Evolutionary conservation across 495 filamentous ascomycete species (phyloP).

Genomic region (Neurospora discreta): DNA sequence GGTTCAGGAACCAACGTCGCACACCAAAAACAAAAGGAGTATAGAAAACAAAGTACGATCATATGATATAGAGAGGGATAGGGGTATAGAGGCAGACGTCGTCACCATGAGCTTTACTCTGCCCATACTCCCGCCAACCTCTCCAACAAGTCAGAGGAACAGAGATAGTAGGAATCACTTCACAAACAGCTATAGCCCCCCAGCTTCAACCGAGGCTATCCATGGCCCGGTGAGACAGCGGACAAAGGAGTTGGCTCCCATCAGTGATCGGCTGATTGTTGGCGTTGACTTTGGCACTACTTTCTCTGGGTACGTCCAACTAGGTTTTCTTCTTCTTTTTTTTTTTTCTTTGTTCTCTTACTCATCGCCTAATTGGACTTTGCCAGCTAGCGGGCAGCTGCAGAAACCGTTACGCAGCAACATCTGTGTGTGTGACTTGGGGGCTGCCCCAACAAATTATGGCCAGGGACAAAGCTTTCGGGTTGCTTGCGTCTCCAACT

Average conservation of each 20-base stretch:
- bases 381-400: constrained; percentile 1
- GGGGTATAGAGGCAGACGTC: not conserved
- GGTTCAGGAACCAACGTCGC: not conserved
- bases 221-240: constrained; percentile 43
- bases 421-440: not conserved
- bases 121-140: constrained; percentile 28
- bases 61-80: constrained; percentile 5
- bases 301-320: constrained; percentile 48
- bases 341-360: not conserved
- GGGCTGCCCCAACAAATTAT: not conserved
- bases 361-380: not conserved
- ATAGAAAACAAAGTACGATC: not conserved
- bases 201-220: constrained; percentile 42
- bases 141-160: constrained; percentile 33
- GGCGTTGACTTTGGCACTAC: constrained; percentile 64
- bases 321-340: not conserved
- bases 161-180: constrained; percentile 45
- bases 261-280: constrained; percentile 49
- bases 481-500: not conserved
- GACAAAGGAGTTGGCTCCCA: constrained; percentile 30
- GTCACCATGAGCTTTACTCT: constrained; percentile 37
- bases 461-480: not conserved
- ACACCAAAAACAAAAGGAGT: not conserved
- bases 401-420: not conserved
- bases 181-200: constrained; percentile 34